Base-by-base conservation (phyloP, 2,329 filamentous ascomycete species). In the Fusarium sp. region DNA sequence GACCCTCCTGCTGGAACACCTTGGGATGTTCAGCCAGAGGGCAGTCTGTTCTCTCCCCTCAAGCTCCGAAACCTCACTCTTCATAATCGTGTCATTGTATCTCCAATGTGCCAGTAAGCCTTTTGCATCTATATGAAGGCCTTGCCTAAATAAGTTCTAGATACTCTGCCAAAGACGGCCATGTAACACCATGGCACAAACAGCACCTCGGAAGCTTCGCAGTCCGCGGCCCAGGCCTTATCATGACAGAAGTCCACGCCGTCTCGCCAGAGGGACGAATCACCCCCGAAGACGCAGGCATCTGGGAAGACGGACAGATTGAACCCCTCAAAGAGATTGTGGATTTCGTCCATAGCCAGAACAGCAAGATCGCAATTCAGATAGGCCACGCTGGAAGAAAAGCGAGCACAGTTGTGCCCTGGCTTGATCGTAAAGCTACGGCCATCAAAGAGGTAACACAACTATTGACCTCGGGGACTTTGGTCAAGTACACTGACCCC, bases 301-400 rank as follows among this genome's bases (percentile, higher is more conserved):
- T 94, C 4, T 94, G 91, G 91, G 84, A 89, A 61, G 92, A 94
- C 75, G 85, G 84, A 2, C 92, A 94, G 70, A 88, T 91, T 57
- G 89, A 83, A 62, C 84, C 84, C 0, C 77, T 91, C 45, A 84
- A 81, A 65, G 81, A 83, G 31, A 83, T 91, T 10, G 85, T 89
- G 3, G 89, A 92, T 44, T 93, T 92, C 60, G 88, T 87, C 0
- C 73, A 75, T 31, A 85, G 84, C 19, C 91, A 93, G 75, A 83
- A 81, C 68, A 88, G 89, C 73, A 85, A 88, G 50, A 89, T 92
- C 61, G 90, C 85, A 14, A 87, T 92, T 42, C 91, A 93, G 77
- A 81, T 94, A 14, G 90, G 81, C 0, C 92, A 94, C 72, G 91
- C 91, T 0, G 92, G 92, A 0, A 79, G 86, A 14, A 88, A 88